phyloP scores from a whole-genome alignment of 2,329 filamentous ascomycete species.

The Camillea tinctor region DNA sequence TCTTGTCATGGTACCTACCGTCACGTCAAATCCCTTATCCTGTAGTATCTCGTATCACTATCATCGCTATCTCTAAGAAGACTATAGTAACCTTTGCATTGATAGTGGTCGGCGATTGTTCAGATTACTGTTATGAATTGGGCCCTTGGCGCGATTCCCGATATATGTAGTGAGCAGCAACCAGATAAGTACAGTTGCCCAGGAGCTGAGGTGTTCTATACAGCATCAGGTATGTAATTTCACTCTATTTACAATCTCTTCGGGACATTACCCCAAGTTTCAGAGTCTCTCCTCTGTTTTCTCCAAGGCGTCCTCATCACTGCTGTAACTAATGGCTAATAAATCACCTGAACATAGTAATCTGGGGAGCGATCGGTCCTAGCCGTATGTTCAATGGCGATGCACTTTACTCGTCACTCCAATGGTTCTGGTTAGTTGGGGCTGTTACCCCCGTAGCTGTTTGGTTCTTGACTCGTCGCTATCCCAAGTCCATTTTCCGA shows the following conservation, averaged over 20 bases:
- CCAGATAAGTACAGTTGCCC: conserved; percentile 58
- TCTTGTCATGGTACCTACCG: no score
- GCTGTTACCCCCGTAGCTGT: conserved; percentile 61
- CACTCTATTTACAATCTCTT: no score
- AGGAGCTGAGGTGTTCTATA: conserved; percentile 60
- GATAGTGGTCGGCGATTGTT: conserved; percentile 42
- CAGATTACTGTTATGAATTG: conserved; percentile 66
- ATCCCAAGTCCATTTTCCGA: conserved; percentile 59
- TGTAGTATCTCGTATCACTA: no score
- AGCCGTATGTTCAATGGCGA: conserved; percentile 64
- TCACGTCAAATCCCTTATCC: no score
- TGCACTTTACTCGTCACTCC: conserved; percentile 61
- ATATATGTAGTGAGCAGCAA: conserved; percentile 56
- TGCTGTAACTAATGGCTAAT: no score
- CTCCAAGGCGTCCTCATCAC: no score
- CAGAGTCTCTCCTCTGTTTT: no score
- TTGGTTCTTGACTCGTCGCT: conserved; percentile 61
- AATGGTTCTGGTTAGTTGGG: conserved; percentile 72
- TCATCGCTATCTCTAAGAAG: no score
- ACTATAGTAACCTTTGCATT: no score
- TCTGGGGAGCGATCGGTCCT: conserved; percentile 74
- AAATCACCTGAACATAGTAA: conserved; percentile 34
- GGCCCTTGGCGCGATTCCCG: conserved; percentile 60
- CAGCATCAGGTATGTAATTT: conserved; percentile 47
- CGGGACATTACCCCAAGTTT: no score